Evolutionary conservation across 257 asterid species (phyloP).

Genomic region (Fraxinus anomala): DNA sequence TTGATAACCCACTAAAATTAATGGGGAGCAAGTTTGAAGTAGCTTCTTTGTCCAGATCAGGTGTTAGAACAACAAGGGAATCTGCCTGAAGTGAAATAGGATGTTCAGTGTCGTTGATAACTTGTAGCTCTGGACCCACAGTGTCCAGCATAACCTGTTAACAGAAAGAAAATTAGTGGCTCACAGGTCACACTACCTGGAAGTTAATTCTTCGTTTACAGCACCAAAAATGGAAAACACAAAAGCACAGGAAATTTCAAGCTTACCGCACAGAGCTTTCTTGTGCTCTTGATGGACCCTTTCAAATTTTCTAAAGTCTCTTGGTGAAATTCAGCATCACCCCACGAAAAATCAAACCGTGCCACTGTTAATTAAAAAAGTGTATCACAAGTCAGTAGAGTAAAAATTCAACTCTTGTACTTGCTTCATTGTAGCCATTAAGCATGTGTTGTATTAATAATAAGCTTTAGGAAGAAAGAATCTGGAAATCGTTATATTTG

Average conservation of each 20-base stretch:
- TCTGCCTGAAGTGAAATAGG: slow-evolving; percentile 58
- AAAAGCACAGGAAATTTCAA: slow-evolving; percentile 17
- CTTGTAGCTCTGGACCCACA: slow-evolving; percentile 73
- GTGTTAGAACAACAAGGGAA: slow-evolving; percentile 53
- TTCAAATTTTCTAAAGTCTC: slow-evolving; percentile 74
- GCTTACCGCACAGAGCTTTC: slow-evolving; percentile 77
- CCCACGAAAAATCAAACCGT: slow-evolving; percentile 88
- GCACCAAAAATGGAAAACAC: neutral
- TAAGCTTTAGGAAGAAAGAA: neutral
- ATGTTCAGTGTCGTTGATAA: slow-evolving; percentile 55
- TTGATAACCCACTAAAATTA: slow-evolving; percentile 57
- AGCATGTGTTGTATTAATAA: neutral
- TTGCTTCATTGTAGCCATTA: neutral
- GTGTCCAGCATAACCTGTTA: slow-evolving; percentile 80
- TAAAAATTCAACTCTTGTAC: neutral
- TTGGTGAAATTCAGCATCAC: slow-evolving; percentile 74
- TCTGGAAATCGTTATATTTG: neutral
- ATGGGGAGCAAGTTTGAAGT: slow-evolving; percentile 64
- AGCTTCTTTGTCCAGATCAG: slow-evolving; percentile 66
- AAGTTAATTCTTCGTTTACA: neutral
- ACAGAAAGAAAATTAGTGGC: slow-evolving; percentile 1
- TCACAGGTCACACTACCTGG: neutral
- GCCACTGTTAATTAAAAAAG: slow-evolving; percentile 55
- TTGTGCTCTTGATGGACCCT: slow-evolving; percentile 61
- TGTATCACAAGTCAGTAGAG: slow-evolving; percentile 10